phyloP scores from a whole-genome alignment of 139 green algal genomes.

The Yamagishiella unicocca region DNA sequence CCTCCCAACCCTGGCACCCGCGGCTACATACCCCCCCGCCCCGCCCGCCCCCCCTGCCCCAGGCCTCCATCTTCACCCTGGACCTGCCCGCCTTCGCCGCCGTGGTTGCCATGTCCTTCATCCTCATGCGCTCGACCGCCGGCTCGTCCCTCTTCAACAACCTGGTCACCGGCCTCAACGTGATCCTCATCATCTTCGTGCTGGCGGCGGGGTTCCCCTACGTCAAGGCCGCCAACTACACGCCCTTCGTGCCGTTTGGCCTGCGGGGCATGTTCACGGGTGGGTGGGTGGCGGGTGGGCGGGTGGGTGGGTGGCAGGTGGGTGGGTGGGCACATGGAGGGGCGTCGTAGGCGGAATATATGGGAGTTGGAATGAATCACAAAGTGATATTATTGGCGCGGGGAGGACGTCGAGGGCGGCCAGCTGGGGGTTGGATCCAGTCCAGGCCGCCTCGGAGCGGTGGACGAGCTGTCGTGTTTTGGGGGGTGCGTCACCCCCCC shows the following conservation, averaged over 20 bases:
- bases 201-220: conserved; percentile 60
- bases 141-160: conserved; percentile 85
- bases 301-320: background rate
- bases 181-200: conserved; percentile 75
- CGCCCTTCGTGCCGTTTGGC: conserved; percentile 69
- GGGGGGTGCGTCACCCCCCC: background rate
- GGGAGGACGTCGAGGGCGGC: no score
- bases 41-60: background rate
- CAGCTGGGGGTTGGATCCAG: no score
- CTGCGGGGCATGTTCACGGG: conserved; percentile 57
- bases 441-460: no score
- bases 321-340: no score
- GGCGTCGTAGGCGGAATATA: no score
- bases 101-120: conserved; percentile 58
- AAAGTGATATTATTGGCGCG: no score
- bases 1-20: background rate
- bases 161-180: conserved; percentile 61
- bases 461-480: no score
- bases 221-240: conserved; percentile 59
- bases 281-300: background rate
- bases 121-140: conserved; percentile 79
- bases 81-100: conserved; percentile 70
- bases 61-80: conserved; percentile 62
- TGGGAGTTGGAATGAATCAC: no score
- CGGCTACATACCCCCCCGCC: background rate